These are phyloP conservation scores for Suillus subaureus DNA, from an alignment of 768 basidiomycete species.

Conservation along the genomic window DNA sequence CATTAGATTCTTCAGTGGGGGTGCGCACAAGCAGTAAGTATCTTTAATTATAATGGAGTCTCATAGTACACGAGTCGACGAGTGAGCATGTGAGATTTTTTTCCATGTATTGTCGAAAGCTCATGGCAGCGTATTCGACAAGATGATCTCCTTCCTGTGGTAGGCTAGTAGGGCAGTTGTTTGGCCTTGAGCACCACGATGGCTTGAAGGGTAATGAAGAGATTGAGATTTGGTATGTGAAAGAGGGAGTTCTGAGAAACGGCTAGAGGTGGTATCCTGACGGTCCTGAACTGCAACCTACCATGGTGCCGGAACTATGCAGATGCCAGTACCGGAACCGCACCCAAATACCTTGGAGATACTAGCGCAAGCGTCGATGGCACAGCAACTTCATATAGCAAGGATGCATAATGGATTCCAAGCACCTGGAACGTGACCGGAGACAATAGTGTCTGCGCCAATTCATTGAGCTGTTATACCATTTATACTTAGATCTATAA, in stretches of 20 bases:
- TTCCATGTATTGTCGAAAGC: background rate
- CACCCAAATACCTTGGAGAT: background rate
- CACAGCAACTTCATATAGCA: background rate
- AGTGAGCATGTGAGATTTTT: background rate
- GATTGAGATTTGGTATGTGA: background rate
- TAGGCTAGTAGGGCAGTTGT: background rate
- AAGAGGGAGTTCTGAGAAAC: background rate
- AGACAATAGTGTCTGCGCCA: background rate
- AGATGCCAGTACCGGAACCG: background rate
- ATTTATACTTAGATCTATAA: background rate
- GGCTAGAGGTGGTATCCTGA: background rate
- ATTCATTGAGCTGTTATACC: background rate
- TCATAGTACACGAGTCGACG: no score
- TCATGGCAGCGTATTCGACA: background rate
- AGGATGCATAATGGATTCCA: background rate
- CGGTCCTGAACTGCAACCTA: background rate
- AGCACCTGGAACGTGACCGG: background rate
- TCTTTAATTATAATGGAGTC: constrained; percentile 10
- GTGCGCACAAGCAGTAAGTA: background rate
- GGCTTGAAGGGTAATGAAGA: constrained; percentile 5
- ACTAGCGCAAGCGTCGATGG: background rate
- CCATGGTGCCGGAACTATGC: no score
- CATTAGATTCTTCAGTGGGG: background rate
- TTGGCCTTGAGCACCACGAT: no score
- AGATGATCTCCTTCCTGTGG: constrained; percentile 13